Percentiles rank a stretch among this genome's conserved stretches.
These are phyloP conservation scores for Ceratobasidium sp. DNA, from an alignment of 1,284 basidiomycete species.

Conservation along the genomic window DNA sequence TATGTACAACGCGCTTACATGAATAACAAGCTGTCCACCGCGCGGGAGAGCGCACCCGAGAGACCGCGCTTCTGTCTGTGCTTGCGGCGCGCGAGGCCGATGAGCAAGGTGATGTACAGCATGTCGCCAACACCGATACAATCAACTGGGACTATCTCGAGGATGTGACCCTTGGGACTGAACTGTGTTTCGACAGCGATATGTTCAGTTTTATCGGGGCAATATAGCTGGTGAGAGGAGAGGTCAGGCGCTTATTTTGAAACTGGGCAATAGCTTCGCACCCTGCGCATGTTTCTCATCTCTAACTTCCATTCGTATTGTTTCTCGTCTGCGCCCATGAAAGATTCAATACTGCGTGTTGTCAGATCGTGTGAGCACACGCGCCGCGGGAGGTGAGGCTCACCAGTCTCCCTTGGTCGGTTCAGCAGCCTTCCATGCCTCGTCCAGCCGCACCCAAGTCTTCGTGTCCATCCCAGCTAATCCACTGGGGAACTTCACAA, in stretches of 20 bases:
- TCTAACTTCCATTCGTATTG: conserved; percentile 38
- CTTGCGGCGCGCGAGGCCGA: conserved; percentile 37
- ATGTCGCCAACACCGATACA: conserved; percentile 38
- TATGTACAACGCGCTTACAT: conserved; percentile 6
- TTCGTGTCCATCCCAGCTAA: neutral
- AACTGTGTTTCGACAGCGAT: conserved; percentile 42
- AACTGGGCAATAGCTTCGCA: conserved; percentile 3
- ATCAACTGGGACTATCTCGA: conserved; percentile 33
- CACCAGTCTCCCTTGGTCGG: conserved; percentile 37
- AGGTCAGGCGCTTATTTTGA: conserved; percentile 31
- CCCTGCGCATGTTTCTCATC: conserved; percentile 40
- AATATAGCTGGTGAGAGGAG: conserved; percentile 24
- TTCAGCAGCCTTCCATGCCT: conserved; percentile 36
- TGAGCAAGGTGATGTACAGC: conserved; percentile 32
- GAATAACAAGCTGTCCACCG: conserved; percentile 27
- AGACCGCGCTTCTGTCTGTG: conserved; percentile 28
- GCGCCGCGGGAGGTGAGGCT: neutral
- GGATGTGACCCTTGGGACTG: conserved; percentile 12
- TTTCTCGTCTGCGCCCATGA: conserved; percentile 35
- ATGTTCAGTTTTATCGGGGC: conserved; percentile 19
- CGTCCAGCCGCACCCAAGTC: conserved; percentile 27
- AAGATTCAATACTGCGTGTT: conserved; percentile 8
- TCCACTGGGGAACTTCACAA: conserved; percentile 23
- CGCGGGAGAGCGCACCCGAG: conserved; percentile 29
- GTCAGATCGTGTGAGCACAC: neutral